Evolutionary conservation across 192 early-diverging fungal genomes (phyloP).

Genomic region (Entomortierella beljakovae): DNA sequence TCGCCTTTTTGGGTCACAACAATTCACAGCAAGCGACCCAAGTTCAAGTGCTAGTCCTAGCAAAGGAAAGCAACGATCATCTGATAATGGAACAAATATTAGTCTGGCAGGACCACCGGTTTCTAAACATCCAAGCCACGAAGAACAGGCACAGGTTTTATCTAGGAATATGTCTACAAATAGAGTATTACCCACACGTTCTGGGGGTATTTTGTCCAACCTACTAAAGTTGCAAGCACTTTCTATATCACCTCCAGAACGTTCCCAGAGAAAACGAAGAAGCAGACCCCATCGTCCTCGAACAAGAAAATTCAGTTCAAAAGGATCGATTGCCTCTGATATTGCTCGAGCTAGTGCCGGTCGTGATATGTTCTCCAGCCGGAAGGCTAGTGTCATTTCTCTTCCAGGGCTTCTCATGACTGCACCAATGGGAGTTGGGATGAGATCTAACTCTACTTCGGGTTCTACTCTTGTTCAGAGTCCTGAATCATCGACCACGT

Average conservation of each 20-base stretch:
- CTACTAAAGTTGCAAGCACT: constrained; percentile 38
- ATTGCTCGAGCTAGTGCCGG: not conserved
- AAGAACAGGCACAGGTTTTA: constrained; percentile 1
- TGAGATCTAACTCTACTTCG: constrained; percentile 1
- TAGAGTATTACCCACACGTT: not conserved
- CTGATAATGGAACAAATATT: not conserved
- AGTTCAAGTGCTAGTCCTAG: not conserved
- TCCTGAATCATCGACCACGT: not conserved
- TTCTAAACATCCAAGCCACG: not conserved
- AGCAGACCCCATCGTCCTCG: not conserved
- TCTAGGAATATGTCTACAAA: constrained; percentile 6
- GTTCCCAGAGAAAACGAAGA: not conserved
- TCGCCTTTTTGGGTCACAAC: constrained; percentile 29
- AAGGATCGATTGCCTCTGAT: constrained; percentile 15
- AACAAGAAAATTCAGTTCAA: not conserved
- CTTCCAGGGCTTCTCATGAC: constrained; percentile 32
- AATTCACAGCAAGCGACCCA: not conserved
- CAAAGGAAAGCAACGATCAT: too few relatives aligned
- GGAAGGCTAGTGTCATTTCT: constrained; percentile 17
- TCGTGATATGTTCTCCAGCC: constrained; percentile 13
- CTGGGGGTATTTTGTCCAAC: constrained; percentile 49
- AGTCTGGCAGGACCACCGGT: not conserved
- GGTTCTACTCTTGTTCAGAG: not conserved
- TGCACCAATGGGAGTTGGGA: constrained; percentile 19
- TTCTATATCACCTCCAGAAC: constrained; percentile 16